These are phyloP conservation scores for Penicillium egyptiacum DNA, from an alignment of 495 filamentous ascomycete species.

Conservation along the genomic window DNA sequence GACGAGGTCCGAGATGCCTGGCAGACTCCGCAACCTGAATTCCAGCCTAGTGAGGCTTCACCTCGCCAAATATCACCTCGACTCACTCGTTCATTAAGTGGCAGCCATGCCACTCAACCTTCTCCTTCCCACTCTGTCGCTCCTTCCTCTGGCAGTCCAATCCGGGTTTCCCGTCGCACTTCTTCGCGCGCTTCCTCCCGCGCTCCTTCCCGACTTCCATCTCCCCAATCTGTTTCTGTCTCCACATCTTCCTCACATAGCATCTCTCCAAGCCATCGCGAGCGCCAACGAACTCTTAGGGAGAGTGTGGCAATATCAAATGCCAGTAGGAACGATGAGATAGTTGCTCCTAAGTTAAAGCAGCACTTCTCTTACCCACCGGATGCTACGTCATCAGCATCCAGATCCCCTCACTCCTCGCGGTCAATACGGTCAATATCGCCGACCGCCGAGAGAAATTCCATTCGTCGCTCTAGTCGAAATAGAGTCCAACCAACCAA, in stretches of 20 bases:
- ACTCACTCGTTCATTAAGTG: background rate
- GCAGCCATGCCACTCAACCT: background rate
- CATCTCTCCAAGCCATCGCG: background rate
- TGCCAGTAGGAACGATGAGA: conserved; percentile 10
- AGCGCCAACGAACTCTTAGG: conserved; percentile 8
- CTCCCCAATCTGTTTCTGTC: background rate
- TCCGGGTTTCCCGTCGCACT: background rate
- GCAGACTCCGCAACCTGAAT: background rate
- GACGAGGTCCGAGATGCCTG: background rate
- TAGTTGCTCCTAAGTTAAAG: background rate
- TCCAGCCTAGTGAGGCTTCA: background rate
- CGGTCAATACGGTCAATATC: conserved; percentile 5
- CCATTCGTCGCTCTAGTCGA: conserved; percentile 26
- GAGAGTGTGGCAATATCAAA: conserved; percentile 11
- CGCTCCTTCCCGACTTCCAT: background rate
- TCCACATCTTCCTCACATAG: background rate
- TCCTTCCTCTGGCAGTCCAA: background rate
- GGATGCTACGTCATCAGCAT: background rate
- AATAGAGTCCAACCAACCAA: conserved; percentile 24
- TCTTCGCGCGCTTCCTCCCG: background rate
- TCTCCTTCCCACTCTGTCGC: background rate
- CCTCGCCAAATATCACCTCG: background rate
- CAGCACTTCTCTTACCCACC: background rate
- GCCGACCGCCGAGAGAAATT: background rate
- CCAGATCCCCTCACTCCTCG: background rate